These are phyloP conservation scores for Amanita pseudoporphyria DNA, from an alignment of 768 basidiomycete genomes.

Conservation along the genomic window DNA sequence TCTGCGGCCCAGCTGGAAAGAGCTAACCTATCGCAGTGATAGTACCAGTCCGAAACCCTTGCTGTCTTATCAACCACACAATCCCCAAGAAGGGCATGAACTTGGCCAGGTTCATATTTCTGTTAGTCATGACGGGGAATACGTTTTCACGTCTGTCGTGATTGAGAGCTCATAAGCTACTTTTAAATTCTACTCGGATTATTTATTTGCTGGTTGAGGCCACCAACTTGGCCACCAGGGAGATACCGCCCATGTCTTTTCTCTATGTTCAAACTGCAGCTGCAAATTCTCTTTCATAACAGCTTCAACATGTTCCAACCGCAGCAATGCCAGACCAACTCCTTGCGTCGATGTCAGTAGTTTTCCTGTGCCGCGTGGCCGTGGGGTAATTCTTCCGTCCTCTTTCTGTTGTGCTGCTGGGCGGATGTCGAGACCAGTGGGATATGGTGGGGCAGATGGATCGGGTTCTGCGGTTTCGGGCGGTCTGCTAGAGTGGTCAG, in stretches of 20 bases:
- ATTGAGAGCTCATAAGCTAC: slow-evolving; percentile 30
- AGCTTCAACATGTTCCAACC: slow-evolving; percentile 65
- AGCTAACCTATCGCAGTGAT: slow-evolving; percentile 42
- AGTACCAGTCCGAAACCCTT: slow-evolving; percentile 24
- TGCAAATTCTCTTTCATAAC: slow-evolving; percentile 37
- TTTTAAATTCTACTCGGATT: neutral
- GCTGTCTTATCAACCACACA: slow-evolving; percentile 34
- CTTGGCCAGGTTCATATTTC: slow-evolving; percentile 50
- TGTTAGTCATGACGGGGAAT: slow-evolving; percentile 77
- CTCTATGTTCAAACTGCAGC: slow-evolving; percentile 28
- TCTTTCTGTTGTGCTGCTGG: slow-evolving; percentile 16
- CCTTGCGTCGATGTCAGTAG: slow-evolving; percentile 51
- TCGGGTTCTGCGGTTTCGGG: slow-evolving; percentile 19
- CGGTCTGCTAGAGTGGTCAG: neutral
- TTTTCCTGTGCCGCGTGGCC: slow-evolving; percentile 67
- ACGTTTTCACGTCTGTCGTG: slow-evolving; percentile 59
- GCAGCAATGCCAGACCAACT: slow-evolving; percentile 70
- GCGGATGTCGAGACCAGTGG: slow-evolving; percentile 24
- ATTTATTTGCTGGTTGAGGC: slow-evolving; percentile 23
- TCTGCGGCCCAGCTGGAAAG: slow-evolving; percentile 62
- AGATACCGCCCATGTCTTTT: slow-evolving; percentile 33
- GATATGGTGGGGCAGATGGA: neutral
- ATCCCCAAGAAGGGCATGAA: slow-evolving; percentile 10
- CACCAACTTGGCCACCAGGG: slow-evolving; percentile 68
- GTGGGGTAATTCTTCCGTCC: slow-evolving; percentile 28